A percentile compares a stretch with the other conserved stretches of the same genome.
phyloP scores from a whole-genome alignment of 2,329 filamentous ascomycete species.

The Dactylonectria estremocensis region DNA sequence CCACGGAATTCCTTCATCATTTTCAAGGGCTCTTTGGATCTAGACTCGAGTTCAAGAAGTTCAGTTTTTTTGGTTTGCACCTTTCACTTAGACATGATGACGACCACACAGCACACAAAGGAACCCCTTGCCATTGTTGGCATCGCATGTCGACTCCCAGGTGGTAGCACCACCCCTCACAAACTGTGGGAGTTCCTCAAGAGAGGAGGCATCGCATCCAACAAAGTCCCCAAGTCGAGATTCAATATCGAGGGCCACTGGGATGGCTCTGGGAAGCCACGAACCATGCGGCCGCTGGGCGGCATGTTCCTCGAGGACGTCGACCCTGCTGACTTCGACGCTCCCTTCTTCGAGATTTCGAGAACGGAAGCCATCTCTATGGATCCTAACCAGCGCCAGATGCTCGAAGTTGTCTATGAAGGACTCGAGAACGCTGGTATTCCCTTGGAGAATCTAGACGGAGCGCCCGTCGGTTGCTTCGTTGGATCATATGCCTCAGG shows the following conservation, averaged over 20 bases:
- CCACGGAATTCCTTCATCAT: no score
- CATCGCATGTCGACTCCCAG: constrained; percentile 59
- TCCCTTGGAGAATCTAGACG: constrained; percentile 48
- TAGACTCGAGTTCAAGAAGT: no score
- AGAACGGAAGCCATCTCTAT: constrained; percentile 49
- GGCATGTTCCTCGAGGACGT: constrained; percentile 56
- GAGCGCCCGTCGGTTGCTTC: constrained; percentile 54
- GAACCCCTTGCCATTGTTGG: constrained; percentile 60
- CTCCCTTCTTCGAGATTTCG: constrained; percentile 32
- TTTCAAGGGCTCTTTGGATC: no score
- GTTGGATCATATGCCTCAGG: constrained; percentile 33
- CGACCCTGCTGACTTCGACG: constrained; percentile 33
- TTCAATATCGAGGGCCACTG: constrained; percentile 55
- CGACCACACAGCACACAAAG: constrained; percentile 6
- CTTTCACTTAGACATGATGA: constrained; percentile 1
- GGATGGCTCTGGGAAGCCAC: constrained; percentile 54
- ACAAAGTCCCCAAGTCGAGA: constrained; percentile 44
- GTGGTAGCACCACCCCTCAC: constrained; percentile 50
- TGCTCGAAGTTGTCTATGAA: constrained; percentile 60
- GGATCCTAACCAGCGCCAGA: constrained; percentile 59
- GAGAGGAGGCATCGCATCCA: constrained; percentile 46
- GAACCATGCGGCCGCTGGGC: constrained; percentile 53
- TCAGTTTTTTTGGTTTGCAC: no score
- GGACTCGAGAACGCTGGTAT: constrained; percentile 57
- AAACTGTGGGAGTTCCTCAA: constrained; percentile 57